These are phyloP conservation scores for Cytospora paraplurivora DNA, from an alignment of 2,329 filamentous ascomycete genomes.

Conservation along the genomic window DNA sequence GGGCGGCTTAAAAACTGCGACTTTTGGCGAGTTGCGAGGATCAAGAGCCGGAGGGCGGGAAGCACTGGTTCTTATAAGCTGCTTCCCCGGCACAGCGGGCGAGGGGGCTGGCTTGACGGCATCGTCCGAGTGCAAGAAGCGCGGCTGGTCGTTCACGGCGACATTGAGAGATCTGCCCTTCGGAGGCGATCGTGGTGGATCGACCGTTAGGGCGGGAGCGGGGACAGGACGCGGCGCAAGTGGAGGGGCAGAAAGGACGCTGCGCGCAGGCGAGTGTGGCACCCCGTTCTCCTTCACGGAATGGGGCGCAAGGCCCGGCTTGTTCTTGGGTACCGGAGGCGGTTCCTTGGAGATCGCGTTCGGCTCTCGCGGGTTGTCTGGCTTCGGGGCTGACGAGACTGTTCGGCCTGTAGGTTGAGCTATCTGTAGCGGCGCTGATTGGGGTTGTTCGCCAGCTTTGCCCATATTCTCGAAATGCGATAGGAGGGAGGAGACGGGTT, in stretches of 20 bases:
- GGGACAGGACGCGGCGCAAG: constrained; percentile 49
- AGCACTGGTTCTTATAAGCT: constrained; percentile 55
- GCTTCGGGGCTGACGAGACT: constrained; percentile 42
- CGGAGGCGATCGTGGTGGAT: constrained; percentile 71
- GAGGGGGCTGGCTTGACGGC: constrained; percentile 43
- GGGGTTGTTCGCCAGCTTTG: constrained; percentile 45
- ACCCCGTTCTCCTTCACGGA: constrained; percentile 32
- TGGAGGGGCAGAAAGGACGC: constrained; percentile 48
- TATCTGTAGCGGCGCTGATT: constrained; percentile 39
- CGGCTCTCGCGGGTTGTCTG: constrained; percentile 46
- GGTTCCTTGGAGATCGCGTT: constrained; percentile 43
- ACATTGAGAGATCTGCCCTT: constrained; percentile 46
- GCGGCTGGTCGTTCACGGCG: constrained; percentile 44
- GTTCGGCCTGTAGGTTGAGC: constrained; percentile 39
- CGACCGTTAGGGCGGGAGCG: constrained; percentile 64
- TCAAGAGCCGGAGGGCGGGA: constrained; percentile 53
- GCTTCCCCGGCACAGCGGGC: constrained; percentile 46
- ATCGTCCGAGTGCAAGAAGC: constrained; percentile 52
- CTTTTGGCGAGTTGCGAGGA: constrained; percentile 50
- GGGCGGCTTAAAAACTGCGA: constrained; percentile 54
- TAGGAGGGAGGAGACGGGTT: constrained; percentile 78
- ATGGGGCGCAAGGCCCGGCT: constrained; percentile 35
- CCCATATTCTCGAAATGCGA: constrained; percentile 81
- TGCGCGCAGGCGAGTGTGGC: constrained; percentile 30
- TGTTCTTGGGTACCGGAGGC: constrained; percentile 41